Conservation (phyloP, 805 yeast species). For the Suhomyces xylopsoci region DNA sequence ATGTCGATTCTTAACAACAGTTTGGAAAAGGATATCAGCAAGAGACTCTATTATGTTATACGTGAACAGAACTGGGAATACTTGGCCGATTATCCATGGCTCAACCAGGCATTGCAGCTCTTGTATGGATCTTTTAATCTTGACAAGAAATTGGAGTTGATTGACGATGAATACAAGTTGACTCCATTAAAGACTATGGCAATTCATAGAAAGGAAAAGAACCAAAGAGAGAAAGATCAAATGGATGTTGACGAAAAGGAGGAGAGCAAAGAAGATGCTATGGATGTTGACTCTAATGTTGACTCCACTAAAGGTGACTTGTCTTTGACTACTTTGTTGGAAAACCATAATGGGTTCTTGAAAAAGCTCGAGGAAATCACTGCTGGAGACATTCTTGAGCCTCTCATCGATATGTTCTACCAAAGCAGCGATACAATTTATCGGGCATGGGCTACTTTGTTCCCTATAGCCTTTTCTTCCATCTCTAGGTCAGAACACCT, state of each 20-base stretch:
- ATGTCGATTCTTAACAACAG: slow-evolving; percentile 78
- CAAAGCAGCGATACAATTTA: slow-evolving; percentile 78
- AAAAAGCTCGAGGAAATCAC: slow-evolving; percentile 28
- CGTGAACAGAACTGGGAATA: slow-evolving; percentile 97
- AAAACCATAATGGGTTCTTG: slow-evolving; percentile 30
- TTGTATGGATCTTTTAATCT: slow-evolving; percentile 73
- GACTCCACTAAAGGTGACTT: slow-evolving; percentile 7
- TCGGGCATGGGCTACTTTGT: slow-evolving; percentile 76
- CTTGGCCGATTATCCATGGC: slow-evolving; percentile 89
- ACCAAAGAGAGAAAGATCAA: not conserved
- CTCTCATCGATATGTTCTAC: slow-evolving; percentile 78
- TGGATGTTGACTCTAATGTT: slow-evolving; percentile 16
- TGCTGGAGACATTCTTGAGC: slow-evolving; percentile 61
- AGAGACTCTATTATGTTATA: slow-evolving; percentile 81
- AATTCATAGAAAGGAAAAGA: slow-evolving; percentile 11
- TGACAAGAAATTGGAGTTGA: slow-evolving; percentile 45
- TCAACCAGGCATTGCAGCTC: slow-evolving; percentile 87
- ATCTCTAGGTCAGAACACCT: slow-evolving; percentile 77
- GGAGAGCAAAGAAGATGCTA: slow-evolving; percentile 13
- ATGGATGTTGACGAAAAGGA: not conserved
- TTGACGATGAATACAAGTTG: slow-evolving; percentile 48
- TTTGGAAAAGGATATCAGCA: slow-evolving; percentile 71
- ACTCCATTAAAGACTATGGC: slow-evolving; percentile 48
- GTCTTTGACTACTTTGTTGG: slow-evolving; percentile 19
- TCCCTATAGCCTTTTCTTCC: slow-evolving; percentile 75